Evolutionary conservation across 768 basidiomycete genomes (phyloP).

Genomic region (Trametes gibbosa): DNA sequence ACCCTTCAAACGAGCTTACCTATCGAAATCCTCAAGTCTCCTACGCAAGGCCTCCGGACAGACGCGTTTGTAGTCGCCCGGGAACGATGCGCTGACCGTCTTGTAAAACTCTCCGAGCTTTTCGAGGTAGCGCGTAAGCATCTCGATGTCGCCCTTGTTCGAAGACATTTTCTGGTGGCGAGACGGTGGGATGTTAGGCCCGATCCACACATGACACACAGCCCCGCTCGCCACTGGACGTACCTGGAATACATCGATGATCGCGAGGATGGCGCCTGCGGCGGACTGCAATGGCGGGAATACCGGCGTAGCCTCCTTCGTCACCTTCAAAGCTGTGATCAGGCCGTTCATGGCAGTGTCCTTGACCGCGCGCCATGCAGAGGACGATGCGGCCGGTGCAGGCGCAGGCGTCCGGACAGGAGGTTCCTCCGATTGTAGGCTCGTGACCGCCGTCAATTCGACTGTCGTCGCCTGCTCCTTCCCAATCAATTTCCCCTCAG

Average conservation of each 20-base stretch:
- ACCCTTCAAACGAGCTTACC: not conserved
- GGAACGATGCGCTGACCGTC: not conserved
- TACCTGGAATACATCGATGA: not conserved
- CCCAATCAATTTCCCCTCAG: not conserved
- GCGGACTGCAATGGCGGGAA: conserved; percentile 1
- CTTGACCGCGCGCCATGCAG: too few relatives aligned
- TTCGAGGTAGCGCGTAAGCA: not conserved
- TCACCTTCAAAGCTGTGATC: not conserved
- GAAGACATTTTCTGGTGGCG: not conserved
- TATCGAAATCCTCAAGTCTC: not conserved
- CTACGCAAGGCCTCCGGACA: not conserved
- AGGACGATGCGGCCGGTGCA: too few relatives aligned
- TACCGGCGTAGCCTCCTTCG: not conserved
- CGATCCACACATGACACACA: not conserved
- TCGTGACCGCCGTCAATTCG: not conserved
- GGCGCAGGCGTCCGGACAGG: too few relatives aligned
- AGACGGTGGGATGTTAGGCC: not conserved
- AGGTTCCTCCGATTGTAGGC: too few relatives aligned
- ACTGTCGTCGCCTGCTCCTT: not conserved
- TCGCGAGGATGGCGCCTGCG: not conserved
- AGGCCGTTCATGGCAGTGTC: not conserved
- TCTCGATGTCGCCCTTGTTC: not conserved
- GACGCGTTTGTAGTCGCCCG: not conserved
- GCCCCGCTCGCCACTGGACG: not conserved
- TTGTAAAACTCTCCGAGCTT: not conserved